Conservation (phyloP, 371 early-diverging fungal species). For the Pancytospora epiphaga region DNA sequence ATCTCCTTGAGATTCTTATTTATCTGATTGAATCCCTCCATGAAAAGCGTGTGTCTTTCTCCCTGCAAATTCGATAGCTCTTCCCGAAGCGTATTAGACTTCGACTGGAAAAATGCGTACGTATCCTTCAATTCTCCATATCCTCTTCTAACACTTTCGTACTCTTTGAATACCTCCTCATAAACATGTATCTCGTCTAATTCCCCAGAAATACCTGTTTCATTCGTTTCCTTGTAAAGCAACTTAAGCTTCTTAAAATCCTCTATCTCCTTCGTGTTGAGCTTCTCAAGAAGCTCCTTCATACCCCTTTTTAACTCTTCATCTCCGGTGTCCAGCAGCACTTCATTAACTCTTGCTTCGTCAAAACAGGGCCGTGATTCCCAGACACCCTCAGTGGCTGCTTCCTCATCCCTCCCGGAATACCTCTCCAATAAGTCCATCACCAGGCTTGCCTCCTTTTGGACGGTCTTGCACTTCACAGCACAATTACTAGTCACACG, state of each 20-base stretch:
- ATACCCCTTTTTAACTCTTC: neutral
- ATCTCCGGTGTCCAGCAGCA: conserved; percentile 49
- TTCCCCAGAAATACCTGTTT: neutral
- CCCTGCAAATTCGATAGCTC: conserved; percentile 70
- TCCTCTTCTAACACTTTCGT: conserved; percentile 20
- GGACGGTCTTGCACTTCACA: neutral
- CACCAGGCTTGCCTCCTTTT: conserved; percentile 61
- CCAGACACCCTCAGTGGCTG: conserved; percentile 64
- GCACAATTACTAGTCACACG: conserved; percentile 10
- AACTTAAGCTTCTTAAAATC: neutral
- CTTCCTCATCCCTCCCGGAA: conserved; percentile 65
- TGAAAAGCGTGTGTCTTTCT: conserved; percentile 67
- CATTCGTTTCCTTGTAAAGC: neutral
- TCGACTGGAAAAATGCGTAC: conserved; percentile 4
- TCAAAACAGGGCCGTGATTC: too few relatives aligned
- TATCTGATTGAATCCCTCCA: conserved; percentile 82
- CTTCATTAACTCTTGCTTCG: conserved; percentile 64
- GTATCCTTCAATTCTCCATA: conserved; percentile 29
- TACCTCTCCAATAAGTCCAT: conserved; percentile 61
- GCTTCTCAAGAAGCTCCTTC: conserved; percentile 25
- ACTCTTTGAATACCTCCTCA: conserved; percentile 33
- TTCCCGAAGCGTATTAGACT: conserved; percentile 15
- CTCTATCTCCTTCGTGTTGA: neutral
- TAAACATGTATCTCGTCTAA: neutral
- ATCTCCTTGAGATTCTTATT: conserved; percentile 90